Evolutionary conservation across 108 stramenopile species (phyloP), one percentile per base, ranked within the genome.

Genomic region (Fragilaria crotonensis): DNA sequence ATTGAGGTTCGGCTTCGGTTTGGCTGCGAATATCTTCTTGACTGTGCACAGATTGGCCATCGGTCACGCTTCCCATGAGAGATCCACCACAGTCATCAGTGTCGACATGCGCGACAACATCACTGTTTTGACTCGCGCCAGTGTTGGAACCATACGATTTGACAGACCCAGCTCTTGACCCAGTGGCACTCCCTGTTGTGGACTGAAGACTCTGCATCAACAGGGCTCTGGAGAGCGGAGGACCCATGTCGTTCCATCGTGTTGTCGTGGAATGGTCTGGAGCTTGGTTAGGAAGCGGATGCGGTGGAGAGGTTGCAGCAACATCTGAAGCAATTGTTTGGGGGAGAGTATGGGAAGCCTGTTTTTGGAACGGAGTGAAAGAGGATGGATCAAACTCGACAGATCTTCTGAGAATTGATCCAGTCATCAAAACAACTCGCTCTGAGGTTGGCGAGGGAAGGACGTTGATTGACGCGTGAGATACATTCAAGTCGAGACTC

Each of bases 61-160:
- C 67, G 25, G 31, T 68, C 25, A 44, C 62, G 23, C 55, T 59
- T 33, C 52, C 53, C 1, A 57, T 26, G 22, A 77, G 36, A 7
- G 70, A 70, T 5, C 76, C 76, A 29, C 76, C 76, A 41, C 74
- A 72, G 48, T 72, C 71, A 49, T 82, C 80, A 14, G 69, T 73
- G 36, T 74, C 75, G 9, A 75, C 77, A 49, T 80, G 71, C n/a
- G 68, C 72, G 17, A 73, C 66, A 5, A 67, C 75, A 59, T 77
- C 75, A 28, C 66, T 64, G 14, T 41, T 41, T 41, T 41, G 36
- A 21, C 62, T 63, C 2, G 68, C 57, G 22, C 70, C 73, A 3
- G 64, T 54, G 25, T 53, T 67, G 21, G 70, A 73, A 14, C 59
- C 73, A 62, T 52, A 63, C 2, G 73, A 75, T 52, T 60, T 59